phyloP scores from a whole-genome alignment of 2,329 filamentous ascomycete species.

The Venturia carpophila region DNA sequence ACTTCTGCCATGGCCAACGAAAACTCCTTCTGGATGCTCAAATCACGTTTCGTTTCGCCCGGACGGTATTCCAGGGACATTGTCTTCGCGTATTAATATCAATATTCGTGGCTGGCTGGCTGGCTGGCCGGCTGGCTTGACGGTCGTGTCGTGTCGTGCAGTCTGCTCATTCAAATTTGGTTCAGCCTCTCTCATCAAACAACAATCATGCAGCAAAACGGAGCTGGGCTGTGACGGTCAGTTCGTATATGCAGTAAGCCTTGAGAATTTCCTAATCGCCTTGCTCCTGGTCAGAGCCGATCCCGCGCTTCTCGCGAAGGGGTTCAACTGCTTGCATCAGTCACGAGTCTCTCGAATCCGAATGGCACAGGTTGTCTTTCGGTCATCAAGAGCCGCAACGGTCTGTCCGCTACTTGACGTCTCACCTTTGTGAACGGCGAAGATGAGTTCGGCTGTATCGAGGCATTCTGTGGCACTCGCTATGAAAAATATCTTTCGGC shows the following conservation, averaged over 20 bases:
- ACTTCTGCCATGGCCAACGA: too few relatives aligned
- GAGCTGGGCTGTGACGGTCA: background rate
- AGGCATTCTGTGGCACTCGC: background rate
- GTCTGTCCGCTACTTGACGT: background rate
- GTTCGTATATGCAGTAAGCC: background rate
- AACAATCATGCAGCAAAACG: background rate
- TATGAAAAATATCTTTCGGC: background rate
- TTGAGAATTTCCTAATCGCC: too few relatives aligned
- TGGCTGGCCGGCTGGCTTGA: too few relatives aligned
- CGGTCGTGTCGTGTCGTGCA: background rate
- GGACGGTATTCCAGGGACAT: too few relatives aligned
- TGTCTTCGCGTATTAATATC: too few relatives aligned
- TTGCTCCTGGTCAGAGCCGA: too few relatives aligned
- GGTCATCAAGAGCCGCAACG: background rate
- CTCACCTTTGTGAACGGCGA: background rate
- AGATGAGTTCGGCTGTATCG: background rate
- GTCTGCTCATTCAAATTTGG: background rate
- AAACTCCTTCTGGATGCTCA: too few relatives aligned
- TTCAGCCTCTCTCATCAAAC: background rate
- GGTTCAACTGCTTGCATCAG: background rate
- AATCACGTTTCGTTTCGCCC: too few relatives aligned
- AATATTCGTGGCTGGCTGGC: background rate
- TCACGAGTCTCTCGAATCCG: background rate
- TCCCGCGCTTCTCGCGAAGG: background rate
- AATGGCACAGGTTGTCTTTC: background rate